Base-by-base conservation (phyloP, 768 basidiomycete species). In the Lactifluus rugatus region DNA sequence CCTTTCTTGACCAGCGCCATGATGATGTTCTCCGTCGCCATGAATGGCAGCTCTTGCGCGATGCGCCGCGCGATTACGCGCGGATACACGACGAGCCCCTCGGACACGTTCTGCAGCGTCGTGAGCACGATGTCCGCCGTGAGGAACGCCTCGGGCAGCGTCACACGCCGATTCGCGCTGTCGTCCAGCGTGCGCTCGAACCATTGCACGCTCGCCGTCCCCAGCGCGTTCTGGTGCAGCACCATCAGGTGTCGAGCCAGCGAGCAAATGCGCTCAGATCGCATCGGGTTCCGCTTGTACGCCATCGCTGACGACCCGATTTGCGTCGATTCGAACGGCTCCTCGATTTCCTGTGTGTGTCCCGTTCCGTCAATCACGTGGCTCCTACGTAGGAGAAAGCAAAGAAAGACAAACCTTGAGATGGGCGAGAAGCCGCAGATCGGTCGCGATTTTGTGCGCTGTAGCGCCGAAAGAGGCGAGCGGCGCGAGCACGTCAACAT, bases 201-300 rank as follows among this genome's bases (percentile, higher is more conserved):
- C 96, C 96, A 99, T 71, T 99, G 96, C 39, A 93, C 89, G 56
- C 87, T 87, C 19, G 85, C 75, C 21, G 96, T 99, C 88, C 94
- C 93, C 52, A 97, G 79, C 34, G 93, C 87, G 72, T 98, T 97
- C 71, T 97, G 93, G 66, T 94, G 94, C 58, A 98, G 78, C 17
- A 86, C 83, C 93, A 96, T 96, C 50, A 99, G 75, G 73, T 98
- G 96, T 54, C 96, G 78, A n/a, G 94, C 79, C 53, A 99, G 82
- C 67, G 89, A 93, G 79, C 96, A 99, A 46, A 96, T 88, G 41
- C 96, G 87, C 73, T 99, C 96, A 56, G 84, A 94, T 57, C 96
- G 90, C 96, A 99, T 99, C 7, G 96, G 96, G 73, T 99, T 98
- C 55, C 95, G 83, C 75, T 98, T 97, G 82, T 98, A 98, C 9